A percentile compares a stretch with the other conserved stretches of the same genome.
phyloP scores from a whole-genome alignment of 2,329 filamentous ascomycete species.

The Drechslera avenae region DNA sequence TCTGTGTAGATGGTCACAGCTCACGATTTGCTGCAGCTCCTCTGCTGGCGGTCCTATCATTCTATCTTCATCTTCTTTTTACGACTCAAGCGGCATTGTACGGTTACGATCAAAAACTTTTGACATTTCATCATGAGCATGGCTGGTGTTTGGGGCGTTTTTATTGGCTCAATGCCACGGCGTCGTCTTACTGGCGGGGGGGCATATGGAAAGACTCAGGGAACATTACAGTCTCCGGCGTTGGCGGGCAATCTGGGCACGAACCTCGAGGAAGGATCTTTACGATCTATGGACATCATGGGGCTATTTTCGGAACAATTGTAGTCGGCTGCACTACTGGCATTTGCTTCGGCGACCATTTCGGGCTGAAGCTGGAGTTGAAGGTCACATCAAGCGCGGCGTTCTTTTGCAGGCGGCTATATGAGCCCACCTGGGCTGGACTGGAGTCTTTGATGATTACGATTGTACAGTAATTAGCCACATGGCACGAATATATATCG shows the following conservation, averaged over 20 bases:
- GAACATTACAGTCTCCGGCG: neutral
- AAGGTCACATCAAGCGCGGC: conserved; percentile 1
- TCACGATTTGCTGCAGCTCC: neutral
- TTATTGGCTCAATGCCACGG: conserved; percentile 12
- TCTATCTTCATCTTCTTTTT: conserved; percentile 4
- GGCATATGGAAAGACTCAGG: neutral
- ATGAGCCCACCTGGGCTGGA: neutral
- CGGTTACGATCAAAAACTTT: conserved; percentile 7
- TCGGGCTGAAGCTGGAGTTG: conserved; percentile 17
- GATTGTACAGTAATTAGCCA: conserved; percentile 18
- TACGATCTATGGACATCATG: neutral
- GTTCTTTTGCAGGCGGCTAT: neutral
- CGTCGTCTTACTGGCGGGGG: conserved; percentile 3
- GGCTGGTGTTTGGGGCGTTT: conserved; percentile 9
- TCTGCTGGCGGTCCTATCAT: neutral
- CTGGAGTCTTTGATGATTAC: conserved; percentile 13
- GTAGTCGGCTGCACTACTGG: conserved; percentile 2
- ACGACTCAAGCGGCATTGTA: conserved; percentile 10
- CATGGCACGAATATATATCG: conserved; percentile 1
- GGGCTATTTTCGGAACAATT: conserved; percentile 2
- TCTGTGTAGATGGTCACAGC: conserved; percentile 11
- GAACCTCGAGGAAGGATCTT: conserved; percentile 29
- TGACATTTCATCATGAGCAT: conserved; percentile 9
- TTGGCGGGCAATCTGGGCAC: conserved; percentile 30
- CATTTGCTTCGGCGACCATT: conserved; percentile 17